These are phyloP conservation scores for Perkinsus olseni DNA, from an alignment of 169 alveolate species.

Conservation along the genomic window DNA sequence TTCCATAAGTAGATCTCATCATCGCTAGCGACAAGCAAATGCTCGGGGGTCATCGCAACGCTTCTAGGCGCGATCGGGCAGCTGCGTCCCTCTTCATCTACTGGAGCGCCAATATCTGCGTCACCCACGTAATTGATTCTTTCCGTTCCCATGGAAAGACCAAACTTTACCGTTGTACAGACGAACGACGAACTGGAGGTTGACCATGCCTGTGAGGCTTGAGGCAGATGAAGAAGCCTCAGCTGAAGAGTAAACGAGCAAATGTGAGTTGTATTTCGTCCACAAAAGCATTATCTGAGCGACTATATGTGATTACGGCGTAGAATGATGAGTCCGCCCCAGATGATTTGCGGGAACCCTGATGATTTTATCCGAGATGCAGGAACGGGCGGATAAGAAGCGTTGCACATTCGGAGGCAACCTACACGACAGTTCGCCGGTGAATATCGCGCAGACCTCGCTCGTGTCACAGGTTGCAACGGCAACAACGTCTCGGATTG, in stretches of 20 bases:
- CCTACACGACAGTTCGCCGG: slow-evolving; percentile 47
- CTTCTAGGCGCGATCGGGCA: slow-evolving; percentile 44
- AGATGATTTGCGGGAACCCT: no score
- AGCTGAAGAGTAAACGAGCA: no score
- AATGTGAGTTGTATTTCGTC: no score
- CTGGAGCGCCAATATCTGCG: slow-evolving; percentile 24
- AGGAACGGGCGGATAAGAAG: no score
- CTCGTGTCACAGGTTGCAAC: background rate
- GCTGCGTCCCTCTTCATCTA: slow-evolving; percentile 54
- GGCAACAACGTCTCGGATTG: background rate
- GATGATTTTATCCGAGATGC: no score
- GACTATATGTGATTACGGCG: no score
- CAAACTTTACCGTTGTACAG: background rate
- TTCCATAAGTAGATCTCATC: slow-evolving; percentile 73
- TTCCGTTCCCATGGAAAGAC: no score
- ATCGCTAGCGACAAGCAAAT: slow-evolving; percentile 55
- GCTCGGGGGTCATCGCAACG: slow-evolving; percentile 67
- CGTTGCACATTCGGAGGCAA: no score
- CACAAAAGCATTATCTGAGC: no score
- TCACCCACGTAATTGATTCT: slow-evolving; percentile 8
- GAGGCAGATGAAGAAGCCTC: no score
- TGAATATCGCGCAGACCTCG: slow-evolving; percentile 66
- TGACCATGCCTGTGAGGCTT: no score
- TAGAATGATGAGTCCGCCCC: no score
- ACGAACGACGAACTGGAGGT: slow-evolving; percentile 28